A percentile compares a stretch with the other conserved stretches of the same genome.
Conservation (phyloP, 164 flowering plant species). For the Tinospora cordifolia region DNA sequence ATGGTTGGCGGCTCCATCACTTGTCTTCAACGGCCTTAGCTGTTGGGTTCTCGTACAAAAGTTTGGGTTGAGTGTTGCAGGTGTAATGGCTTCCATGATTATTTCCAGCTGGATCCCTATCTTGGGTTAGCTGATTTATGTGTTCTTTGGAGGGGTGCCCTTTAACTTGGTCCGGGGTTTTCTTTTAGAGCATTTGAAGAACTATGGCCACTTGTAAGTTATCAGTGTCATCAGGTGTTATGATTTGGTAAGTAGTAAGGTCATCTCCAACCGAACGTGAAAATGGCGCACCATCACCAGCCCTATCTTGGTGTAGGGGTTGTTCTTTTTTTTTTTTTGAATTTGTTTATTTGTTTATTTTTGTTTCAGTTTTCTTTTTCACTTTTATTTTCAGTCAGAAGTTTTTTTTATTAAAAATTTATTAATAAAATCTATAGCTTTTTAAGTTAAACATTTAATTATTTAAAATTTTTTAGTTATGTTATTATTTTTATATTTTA, state of each 20-base stretch:
- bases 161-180: conserved; percentile 29
- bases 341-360: no score
- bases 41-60: conserved; percentile 25
- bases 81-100: conserved; percentile 21
- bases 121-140: conserved; percentile 19
- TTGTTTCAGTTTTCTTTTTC: no score
- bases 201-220: conserved; percentile 24
- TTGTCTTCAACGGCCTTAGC: conserved; percentile 17
- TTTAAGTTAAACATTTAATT: no score
- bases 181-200: conserved; percentile 18
- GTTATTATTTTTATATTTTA: no score
- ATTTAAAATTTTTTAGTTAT: no score
- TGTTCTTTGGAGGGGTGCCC: conserved; percentile 26
- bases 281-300: no score
- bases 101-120: conserved; percentile 19
- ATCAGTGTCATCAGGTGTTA: conserved; percentile 24
- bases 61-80: conserved; percentile 17
- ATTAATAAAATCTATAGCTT: no score
- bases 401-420: no score
- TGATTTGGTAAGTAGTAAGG: conserved; percentile 22
- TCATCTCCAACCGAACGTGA: no score
- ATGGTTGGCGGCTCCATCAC: conserved; percentile 9
- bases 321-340: no score
- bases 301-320: no score
- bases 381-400: no score